These are phyloP conservation scores for Penicillium sp. DNA, from an alignment of 2,329 filamentous ascomycete species.

Conservation along the genomic window DNA sequence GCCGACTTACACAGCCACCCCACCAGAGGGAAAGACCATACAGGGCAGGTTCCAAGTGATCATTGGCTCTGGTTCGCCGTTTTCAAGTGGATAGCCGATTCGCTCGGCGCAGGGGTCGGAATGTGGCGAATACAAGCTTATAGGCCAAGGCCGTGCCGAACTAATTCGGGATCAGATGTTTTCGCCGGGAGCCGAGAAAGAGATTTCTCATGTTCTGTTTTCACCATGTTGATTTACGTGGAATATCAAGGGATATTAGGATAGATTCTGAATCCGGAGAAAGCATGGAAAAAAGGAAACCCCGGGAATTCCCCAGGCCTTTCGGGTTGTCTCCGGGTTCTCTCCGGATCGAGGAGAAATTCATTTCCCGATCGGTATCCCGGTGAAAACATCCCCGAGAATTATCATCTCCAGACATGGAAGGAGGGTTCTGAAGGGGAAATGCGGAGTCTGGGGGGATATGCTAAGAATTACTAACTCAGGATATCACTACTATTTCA, in stretches of 20 bases:
- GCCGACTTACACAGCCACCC: slow-evolving; percentile 19
- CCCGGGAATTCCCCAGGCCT: slow-evolving; percentile 17
- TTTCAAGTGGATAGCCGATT: slow-evolving; percentile 14
- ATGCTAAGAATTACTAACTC: neutral
- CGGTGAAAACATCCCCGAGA: slow-evolving; percentile 16
- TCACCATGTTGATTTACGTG: neutral
- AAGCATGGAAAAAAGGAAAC: neutral
- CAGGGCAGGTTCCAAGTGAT: slow-evolving; percentile 11
- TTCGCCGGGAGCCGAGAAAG: neutral
- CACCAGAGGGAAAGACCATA: slow-evolving; percentile 14
- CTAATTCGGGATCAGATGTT: neutral
- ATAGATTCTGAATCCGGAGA: slow-evolving; percentile 6
- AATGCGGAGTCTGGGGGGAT: slow-evolving; percentile 19
- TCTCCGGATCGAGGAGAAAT: slow-evolving; percentile 12
- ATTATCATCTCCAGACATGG: slow-evolving; percentile 3
- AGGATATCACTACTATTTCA: neutral
- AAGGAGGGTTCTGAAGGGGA: slow-evolving; percentile 10
- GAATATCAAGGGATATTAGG: neutral
- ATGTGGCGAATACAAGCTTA: slow-evolving; percentile 8
- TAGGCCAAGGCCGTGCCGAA: slow-evolving; percentile 7
- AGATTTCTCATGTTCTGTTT: neutral
- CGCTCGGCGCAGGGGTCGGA: slow-evolving; percentile 5
- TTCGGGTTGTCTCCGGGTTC: neutral
- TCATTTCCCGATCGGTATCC: slow-evolving; percentile 19
- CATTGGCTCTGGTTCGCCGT: slow-evolving; percentile 19